Evolutionary conservation across 345 rosid genomes (phyloP).

Genomic region (Eucalyptus melliodora): DNA sequence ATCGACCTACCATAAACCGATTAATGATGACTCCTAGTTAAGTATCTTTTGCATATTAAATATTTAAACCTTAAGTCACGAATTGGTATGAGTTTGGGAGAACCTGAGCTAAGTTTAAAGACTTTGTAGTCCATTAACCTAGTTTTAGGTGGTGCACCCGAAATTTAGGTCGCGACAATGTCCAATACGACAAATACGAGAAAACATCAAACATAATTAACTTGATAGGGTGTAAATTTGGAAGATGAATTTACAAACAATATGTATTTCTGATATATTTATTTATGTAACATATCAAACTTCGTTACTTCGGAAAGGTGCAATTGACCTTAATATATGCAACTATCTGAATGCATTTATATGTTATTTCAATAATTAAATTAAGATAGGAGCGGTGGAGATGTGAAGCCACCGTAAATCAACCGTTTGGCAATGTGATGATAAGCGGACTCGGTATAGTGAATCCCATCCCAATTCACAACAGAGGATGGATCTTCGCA

Average conservation of each 20-base stretch:
- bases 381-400: not conserved
- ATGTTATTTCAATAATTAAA: too few species aligned
- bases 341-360: not conserved
- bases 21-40: too few species aligned
- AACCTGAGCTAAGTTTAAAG: too few species aligned
- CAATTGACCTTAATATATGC: not conserved
- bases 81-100: too few species aligned
- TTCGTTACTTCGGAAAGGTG: not conserved
- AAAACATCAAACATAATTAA: not conserved
- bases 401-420: slow-evolving; percentile 11
- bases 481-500: slow-evolving; percentile 27
- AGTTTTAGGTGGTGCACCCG: too few species aligned
- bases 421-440: slow-evolving; percentile 21
- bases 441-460: slow-evolving; percentile 62
- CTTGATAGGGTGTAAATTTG: not conserved
- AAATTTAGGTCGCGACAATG: too few species aligned
- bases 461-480: slow-evolving; percentile 65
- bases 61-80: too few species aligned
- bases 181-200: not conserved
- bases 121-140: too few species aligned
- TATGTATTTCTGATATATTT: not conserved
- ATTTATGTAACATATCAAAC: not conserved
- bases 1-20: too few species aligned
- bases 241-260: not conserved
- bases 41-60: too few species aligned